A percentile compares a stretch with the other conserved stretches of the same genome.
phyloP scores from a whole-genome alignment of 345 rosid species.

The Salix caprea region DNA sequence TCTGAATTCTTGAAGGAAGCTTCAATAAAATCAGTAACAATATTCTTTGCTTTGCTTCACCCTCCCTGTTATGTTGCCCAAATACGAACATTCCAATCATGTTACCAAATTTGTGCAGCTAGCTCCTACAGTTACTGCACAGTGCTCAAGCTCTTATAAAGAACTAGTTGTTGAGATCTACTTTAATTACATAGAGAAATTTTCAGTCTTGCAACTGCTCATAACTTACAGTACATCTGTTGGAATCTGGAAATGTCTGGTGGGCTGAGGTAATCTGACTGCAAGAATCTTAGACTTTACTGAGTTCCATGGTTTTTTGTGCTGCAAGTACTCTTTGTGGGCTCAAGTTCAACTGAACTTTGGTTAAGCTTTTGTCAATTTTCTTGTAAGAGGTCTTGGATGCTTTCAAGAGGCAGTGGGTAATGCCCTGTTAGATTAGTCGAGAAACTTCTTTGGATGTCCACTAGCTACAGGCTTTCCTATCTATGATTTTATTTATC shows the following conservation, averaged over 20 bases:
- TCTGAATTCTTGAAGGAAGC: slow-evolving; percentile 9
- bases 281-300: not conserved
- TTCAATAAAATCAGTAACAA: slow-evolving; percentile 3
- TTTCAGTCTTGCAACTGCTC: slow-evolving; percentile 9
- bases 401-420: not conserved
- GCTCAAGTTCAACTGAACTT: not conserved
- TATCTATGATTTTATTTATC: not conserved
- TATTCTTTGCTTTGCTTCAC: slow-evolving; percentile 5
- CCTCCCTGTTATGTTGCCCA: slow-evolving; percentile 4
- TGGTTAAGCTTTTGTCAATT: slow-evolving; percentile 4
- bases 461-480: not conserved
- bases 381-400: slow-evolving; percentile 1
- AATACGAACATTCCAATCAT: slow-evolving; percentile 6
- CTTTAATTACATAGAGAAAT: slow-evolving; percentile 2
- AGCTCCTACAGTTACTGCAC: not conserved
- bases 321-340: slow-evolving; percentile 4
- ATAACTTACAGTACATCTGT: not conserved
- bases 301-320: not conserved
- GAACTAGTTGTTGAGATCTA: not conserved
- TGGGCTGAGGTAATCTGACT: slow-evolving; percentile 3
- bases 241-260: slow-evolving; percentile 2
- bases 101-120: slow-evolving; percentile 4
- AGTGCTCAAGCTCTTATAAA: slow-evolving; percentile 1
- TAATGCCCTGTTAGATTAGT: no score
- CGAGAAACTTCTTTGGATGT: no score